phyloP scores from a whole-genome alignment of 768 basidiomycete genomes.

The Lentinula sp. region DNA sequence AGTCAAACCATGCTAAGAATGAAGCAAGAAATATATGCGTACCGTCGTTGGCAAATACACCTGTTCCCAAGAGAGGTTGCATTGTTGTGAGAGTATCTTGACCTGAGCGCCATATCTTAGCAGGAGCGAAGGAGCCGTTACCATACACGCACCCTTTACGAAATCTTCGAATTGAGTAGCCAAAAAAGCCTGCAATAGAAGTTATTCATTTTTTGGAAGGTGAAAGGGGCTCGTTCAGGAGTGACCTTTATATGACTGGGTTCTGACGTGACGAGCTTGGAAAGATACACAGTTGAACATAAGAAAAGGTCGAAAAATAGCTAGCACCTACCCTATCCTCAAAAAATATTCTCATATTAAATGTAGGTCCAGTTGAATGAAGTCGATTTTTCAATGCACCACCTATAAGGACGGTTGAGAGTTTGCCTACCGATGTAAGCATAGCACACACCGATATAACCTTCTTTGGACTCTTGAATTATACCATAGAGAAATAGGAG shows the following conservation, averaged over 20 bases:
- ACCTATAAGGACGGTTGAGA: slow-evolving; percentile 13
- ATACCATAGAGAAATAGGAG: background rate
- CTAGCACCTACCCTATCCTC: slow-evolving; percentile 25
- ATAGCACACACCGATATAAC: slow-evolving; percentile 20
- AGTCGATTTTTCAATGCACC: slow-evolving; percentile 18
- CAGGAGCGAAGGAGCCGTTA: slow-evolving; percentile 11
- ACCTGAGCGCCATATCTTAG: background rate
- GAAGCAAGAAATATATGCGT: background rate
- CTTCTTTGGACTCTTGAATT: slow-evolving; percentile 10
- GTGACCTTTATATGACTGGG: slow-evolving; percentile 40
- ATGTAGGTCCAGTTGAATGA: slow-evolving; percentile 21
- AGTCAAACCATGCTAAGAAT: background rate
- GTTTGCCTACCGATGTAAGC: background rate
- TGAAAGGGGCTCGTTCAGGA: background rate
- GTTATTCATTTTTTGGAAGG: background rate
- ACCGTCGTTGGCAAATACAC: slow-evolving; percentile 15
- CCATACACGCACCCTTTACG: slow-evolving; percentile 20
- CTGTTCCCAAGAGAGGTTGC: slow-evolving; percentile 7
- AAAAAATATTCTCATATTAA: slow-evolving; percentile 28
- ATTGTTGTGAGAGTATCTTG: background rate
- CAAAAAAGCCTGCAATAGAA: slow-evolving; percentile 27
- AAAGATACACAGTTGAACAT: background rate
- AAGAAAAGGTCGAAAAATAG: background rate
- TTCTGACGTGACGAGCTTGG: slow-evolving; percentile 38
- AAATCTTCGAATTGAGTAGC: slow-evolving; percentile 38